Percentiles rank a stretch among this genome's conserved stretches.
Conservation (phyloP, 2,329 filamentous ascomycete genomes). For the Pseudocercospora musae region DNA sequence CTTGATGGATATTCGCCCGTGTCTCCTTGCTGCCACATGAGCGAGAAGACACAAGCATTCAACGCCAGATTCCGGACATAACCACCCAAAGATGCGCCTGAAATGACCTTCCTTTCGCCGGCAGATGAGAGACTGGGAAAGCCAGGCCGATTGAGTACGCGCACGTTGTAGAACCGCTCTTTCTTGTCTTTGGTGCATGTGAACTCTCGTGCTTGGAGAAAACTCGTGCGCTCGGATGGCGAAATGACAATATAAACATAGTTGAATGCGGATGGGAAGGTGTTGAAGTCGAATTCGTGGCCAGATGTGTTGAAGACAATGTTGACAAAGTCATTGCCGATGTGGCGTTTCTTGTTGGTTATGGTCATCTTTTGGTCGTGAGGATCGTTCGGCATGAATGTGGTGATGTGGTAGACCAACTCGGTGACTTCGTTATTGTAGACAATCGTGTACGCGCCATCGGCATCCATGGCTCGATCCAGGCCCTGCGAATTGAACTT, state of each 20-base stretch:
- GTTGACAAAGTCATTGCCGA: conserved; percentile 97
- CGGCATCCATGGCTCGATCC: conserved; percentile 70
- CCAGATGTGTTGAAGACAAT: conserved; percentile 98
- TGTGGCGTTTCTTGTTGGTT: conserved; percentile 80
- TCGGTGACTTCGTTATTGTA: conserved; percentile 96
- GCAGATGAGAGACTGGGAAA: conserved; percentile 92
- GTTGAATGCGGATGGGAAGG: conserved; percentile 92
- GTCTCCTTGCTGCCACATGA: conserved; percentile 71
- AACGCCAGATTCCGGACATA: conserved; percentile 87
- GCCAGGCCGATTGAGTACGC: conserved; percentile 80
- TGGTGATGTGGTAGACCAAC: conserved; percentile 92
- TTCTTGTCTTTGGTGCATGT: conserved; percentile 36
- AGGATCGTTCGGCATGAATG: conserved; percentile 91
- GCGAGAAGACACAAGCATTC: conserved; percentile 88
- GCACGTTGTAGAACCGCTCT: conserved; percentile 75
- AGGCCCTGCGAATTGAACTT: conserved; percentile 92
- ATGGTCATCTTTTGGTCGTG: conserved; percentile 62
- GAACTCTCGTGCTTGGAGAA: conserved; percentile 59
- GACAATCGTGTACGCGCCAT: conserved; percentile 85
- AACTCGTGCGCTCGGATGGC: conserved; percentile 75
- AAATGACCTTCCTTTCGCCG: conserved; percentile 84
- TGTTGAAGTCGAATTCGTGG: conserved; percentile 78
- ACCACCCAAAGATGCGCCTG: conserved; percentile 72
- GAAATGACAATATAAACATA: conserved; percentile 96
- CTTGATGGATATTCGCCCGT: conserved; percentile 69